Evolutionary conservation across 805 yeast genomes (phyloP), one percentile per base, ranked within the genome.

Genomic region (Pichia cabralensis): DNA sequence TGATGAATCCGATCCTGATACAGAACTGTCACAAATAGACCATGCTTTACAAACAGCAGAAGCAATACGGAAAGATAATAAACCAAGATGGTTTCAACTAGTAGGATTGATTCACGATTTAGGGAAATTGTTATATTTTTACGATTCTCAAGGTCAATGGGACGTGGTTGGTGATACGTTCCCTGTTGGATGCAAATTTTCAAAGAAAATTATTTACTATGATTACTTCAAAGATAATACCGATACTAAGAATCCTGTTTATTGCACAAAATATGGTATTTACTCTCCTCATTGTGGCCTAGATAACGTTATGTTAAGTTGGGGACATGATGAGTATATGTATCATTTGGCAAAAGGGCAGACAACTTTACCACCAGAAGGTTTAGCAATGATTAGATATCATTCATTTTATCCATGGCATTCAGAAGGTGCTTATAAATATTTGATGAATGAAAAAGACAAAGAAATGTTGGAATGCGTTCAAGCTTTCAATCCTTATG

Each of bases 241-340:
- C 1, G 86, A 78, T 49, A 61, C 58, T 34, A 53, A 60, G 16
- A 78, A 77, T 45, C 84, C 84, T 6, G 60, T 78, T 26, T 78
- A 78, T 52, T 71, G 69, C 34, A 64, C 80, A 14, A 76, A 76
- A 50, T 74, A 65, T 50, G 86, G 86, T 3, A 72, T 78, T 22
- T 78, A 78, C 49, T 66, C 71, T 21, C 69, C 67, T 25, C 64
- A 71, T 39, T 76, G 84, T 52, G 86, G 86, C 1, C 52, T 78
- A 23, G 80, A 74, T 39, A 72, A 74, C 26, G 81, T 78, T 19
- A 75, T 78, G 80, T 53, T 78, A 27, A 74, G 81, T 36, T 78
- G 84, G 85, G 86, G 86, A 5, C 86, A 78, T 47, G 86, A 78
- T 51, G 86, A 78, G 49, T 78, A 78, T 54, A 76, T 78, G 81